Base-by-base conservation (phyloP, 83 land plant species). In the Picea abies region DNA sequence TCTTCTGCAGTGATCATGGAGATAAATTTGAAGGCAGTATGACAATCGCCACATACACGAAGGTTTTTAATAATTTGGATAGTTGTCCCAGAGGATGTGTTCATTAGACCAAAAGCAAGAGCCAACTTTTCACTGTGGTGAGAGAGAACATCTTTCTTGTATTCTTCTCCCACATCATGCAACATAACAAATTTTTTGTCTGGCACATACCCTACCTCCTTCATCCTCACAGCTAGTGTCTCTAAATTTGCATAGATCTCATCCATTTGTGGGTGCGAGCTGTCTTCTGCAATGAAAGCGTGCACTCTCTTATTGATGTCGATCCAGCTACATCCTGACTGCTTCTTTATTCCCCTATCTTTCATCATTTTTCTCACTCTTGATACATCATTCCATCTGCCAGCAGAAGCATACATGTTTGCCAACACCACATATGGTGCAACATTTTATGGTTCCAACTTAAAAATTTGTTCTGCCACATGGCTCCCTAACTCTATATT, bases 391-490 rank as follows among this genome's bases (percentile, higher is more conserved):
- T 82, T 76, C 87, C 84, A 88, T 65, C 77, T 37, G 3, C 78
- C 75, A 35, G 76, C 82, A 3, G 70, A 19, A 12, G 71, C 82
- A 39, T 73, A 73, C 16, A 88, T 80, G 29, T 85, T 85, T 41
- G 85, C 81, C 22, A 88, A 61, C 6, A 80, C 61, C 5, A 88
- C 79, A 65, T 88, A 88, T 37, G 70, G 77, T 29, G 72, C 85
- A 3, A 87, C 79, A 61, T 76, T 85, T 8, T 76, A 75, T 32
- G 90, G 90, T 69, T 88, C 87, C 58, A 88, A 76, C 60, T 85
- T 82, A 23, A 85, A 77, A 41, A 88, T 79, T 19, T 61, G 60
- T 17, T 67, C 35, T 32, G 85, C 85, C 7, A 87, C 80, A 80
- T 20, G 73, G 32, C 37, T 80, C 65, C 79, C 82, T n/a, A 84